Conservation (phyloP, 495 filamentous ascomycete genomes). For the Cetradonia linearis region DNA sequence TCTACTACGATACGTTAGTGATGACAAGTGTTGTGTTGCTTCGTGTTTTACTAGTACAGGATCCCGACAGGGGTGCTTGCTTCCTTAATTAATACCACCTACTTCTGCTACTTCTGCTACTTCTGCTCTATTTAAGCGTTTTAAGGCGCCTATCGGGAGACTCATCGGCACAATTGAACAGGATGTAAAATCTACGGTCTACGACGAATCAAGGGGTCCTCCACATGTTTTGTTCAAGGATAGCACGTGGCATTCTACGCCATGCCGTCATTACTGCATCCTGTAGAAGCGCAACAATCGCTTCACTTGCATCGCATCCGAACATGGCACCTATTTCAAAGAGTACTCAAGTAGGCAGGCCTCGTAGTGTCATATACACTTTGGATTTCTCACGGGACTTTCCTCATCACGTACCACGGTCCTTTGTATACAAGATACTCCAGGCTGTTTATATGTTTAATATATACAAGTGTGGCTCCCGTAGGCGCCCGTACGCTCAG, state of each 20-base stretch:
- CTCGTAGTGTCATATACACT: too few species aligned
- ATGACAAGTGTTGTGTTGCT: background rate
- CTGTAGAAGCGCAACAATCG: conserved; percentile 4
- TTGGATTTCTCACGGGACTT: background rate
- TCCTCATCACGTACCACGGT: background rate
- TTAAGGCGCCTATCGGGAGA: conserved; percentile 3
- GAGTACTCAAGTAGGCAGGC: too few species aligned
- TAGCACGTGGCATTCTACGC: conserved; percentile 6
- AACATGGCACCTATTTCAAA: background rate
- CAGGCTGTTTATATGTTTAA: background rate
- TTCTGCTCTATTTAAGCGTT: background rate
- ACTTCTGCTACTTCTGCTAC: too few species aligned
- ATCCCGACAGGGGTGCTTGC: too few species aligned
- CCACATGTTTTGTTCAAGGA: background rate
- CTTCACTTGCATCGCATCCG: background rate
- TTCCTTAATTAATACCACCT: too few species aligned
- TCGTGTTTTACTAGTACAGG: background rate
- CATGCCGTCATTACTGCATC: background rate
- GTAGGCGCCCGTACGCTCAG: conserved; percentile 1
- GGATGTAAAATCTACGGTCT: background rate
- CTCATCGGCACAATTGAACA: background rate
- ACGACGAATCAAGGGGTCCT: background rate
- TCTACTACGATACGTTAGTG: too few species aligned
- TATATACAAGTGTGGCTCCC: background rate
- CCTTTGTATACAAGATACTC: conserved; percentile 1